phyloP scores from a whole-genome alignment of 1,284 basidiomycete genomes.

The Kwoniella shivajii region DNA sequence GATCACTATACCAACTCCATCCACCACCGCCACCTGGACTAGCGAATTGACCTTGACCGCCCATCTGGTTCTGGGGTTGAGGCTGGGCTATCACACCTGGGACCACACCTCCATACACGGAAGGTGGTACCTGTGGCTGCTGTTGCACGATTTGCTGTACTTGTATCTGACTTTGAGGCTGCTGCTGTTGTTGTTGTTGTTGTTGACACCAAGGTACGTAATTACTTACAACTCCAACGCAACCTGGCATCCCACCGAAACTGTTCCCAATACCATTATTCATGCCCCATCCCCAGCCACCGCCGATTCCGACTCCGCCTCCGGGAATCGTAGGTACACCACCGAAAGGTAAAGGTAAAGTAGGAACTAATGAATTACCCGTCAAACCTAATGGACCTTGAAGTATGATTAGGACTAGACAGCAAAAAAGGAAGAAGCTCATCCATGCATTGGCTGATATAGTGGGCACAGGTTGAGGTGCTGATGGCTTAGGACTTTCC shows the following conservation, averaged over 20 bases:
- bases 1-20: slow-evolving; percentile 43
- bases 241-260: slow-evolving; percentile 30
- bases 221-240: slow-evolving; percentile 28
- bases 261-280: background rate
- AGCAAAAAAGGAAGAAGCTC: slow-evolving; percentile 45
- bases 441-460: slow-evolving; percentile 46
- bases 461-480: slow-evolving; percentile 26
- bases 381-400: slow-evolving; percentile 43
- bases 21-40: slow-evolving; percentile 29
- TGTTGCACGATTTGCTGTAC: slow-evolving; percentile 18
- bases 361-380: slow-evolving; percentile 9
- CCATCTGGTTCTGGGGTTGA: slow-evolving; percentile 25
- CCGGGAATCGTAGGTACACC: background rate
- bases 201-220: slow-evolving; percentile 39
- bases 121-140: background rate
- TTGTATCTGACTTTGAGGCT: slow-evolving; percentile 10
- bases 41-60: slow-evolving; percentile 36
- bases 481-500: slow-evolving; percentile 12
- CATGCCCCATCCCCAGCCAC: slow-evolving; percentile 3
- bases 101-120: background rate
- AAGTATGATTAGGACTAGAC: slow-evolving; percentile 43
- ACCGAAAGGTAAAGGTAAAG: slow-evolving; percentile 6
- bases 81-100: background rate
- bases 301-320: too few relatives aligned
- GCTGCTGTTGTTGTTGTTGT: background rate